These are phyloP conservation scores for Trichoderma brevicompactum DNA, from an alignment of 2,329 filamentous ascomycete species.

Conservation along the genomic window DNA sequence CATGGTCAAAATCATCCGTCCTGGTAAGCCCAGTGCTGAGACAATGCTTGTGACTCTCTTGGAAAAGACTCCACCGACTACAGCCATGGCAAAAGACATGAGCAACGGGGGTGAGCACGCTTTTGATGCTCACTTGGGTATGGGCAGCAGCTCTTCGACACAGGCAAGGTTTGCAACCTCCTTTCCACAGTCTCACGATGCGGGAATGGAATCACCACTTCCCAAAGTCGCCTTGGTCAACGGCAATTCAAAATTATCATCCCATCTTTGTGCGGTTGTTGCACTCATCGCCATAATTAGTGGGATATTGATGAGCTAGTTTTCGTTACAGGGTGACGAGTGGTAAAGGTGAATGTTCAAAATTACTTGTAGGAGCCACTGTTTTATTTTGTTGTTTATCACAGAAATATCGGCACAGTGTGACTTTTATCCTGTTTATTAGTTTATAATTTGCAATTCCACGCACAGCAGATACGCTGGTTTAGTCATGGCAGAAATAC, in stretches of 20 bases:
- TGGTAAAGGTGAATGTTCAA: neutral
- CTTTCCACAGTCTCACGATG: neutral
- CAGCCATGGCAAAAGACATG: neutral
- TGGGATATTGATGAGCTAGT: neutral
- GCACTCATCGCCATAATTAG: neutral
- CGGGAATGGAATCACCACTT: neutral
- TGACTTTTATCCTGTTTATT: conserved; percentile 32
- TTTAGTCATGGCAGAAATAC: conserved; percentile 22
- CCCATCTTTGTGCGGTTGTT: neutral
- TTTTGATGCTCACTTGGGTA: neutral
- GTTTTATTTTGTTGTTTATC: conserved; percentile 32
- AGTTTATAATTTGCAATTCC: conserved; percentile 32
- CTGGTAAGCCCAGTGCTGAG: conserved; percentile 32
- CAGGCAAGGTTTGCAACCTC: neutral
- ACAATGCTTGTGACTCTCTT: conserved; percentile 32
- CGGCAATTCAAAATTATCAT: neutral
- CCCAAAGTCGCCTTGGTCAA: neutral
- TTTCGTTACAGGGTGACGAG: neutral
- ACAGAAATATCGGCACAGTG: conserved; percentile 30
- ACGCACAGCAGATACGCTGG: conserved; percentile 16
- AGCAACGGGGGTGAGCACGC: neutral
- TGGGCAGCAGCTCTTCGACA: neutral
- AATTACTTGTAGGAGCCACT: conserved; percentile 14
- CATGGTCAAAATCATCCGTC: conserved; percentile 36
- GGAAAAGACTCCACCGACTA: conserved; percentile 29